Percentiles rank a stretch among this genome's conserved stretches.
These are phyloP conservation scores for Furcasterigmium furcatum DNA, from an alignment of 2,329 filamentous ascomycete species.

Conservation along the genomic window DNA sequence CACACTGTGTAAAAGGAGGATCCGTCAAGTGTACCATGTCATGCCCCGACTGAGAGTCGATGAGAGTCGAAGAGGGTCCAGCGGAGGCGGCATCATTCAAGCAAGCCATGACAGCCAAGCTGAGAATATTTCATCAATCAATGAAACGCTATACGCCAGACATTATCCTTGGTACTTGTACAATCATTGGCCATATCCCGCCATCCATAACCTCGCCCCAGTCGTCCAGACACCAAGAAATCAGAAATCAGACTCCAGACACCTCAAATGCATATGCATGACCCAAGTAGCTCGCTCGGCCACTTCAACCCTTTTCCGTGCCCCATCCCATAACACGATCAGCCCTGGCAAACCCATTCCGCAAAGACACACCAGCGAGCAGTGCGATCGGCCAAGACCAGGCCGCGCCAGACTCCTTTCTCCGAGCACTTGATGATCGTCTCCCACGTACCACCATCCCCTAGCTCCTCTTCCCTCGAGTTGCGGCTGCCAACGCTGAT, in stretches of 20 bases:
- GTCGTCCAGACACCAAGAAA: background rate
- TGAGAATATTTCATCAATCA: no score
- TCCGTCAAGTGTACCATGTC: no score
- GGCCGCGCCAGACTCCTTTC: conserved; percentile 73
- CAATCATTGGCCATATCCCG: background rate
- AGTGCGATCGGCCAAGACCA: conserved; percentile 79
- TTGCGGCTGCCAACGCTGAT: conserved; percentile 41
- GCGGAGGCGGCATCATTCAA: no score
- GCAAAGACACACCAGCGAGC: conserved; percentile 91
- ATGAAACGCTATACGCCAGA: no score
- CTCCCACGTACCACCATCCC: conserved; percentile 78
- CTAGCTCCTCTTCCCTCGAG: conserved; percentile 50
- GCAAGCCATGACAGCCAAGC: no score
- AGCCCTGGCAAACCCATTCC: conserved; percentile 66
- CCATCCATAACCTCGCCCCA: background rate
- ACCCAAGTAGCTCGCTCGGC: conserved; percentile 5
- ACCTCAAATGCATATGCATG: conserved; percentile 13
- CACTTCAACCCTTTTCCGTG: conserved; percentile 6
- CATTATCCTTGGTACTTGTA: background rate
- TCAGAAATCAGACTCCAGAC: conserved; percentile 3
- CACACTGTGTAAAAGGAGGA: background rate
- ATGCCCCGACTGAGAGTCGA: no score
- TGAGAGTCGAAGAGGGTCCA: no score
- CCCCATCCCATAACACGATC: background rate
- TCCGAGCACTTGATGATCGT: conserved; percentile 90